A percentile compares a stretch with the other conserved stretches of the same genome.
Evolutionary conservation across 306 rosid genomes (phyloP).

Genomic region (Alnus glutinosa): DNA sequence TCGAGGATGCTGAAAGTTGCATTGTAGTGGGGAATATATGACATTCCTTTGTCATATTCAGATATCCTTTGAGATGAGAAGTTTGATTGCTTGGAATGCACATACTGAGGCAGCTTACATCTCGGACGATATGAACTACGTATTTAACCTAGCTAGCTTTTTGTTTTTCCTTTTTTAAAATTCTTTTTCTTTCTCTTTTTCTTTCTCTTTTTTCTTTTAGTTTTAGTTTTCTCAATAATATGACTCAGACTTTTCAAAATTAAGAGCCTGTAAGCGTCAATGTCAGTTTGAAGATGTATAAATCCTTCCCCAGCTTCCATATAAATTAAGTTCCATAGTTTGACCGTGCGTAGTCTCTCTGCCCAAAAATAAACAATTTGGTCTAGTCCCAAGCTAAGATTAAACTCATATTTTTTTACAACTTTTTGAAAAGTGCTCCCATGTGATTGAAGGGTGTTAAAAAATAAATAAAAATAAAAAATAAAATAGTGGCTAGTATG

Average conservation of each 20-base stretch:
- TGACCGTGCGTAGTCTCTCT: neutral
- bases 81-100: conserved; percentile 12
- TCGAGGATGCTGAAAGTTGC: conserved; percentile 20
- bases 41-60: conserved; percentile 46
- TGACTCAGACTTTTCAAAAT: neutral
- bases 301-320: neutral
- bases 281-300: neutral
- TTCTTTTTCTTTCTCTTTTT: no score
- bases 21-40: conserved; percentile 28
- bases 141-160: neutral
- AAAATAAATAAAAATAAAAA: no score
- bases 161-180: neutral
- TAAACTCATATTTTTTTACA: no score
- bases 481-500: no score
- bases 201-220: neutral
- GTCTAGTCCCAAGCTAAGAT: neutral
- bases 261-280: neutral
- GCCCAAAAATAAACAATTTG: neutral
- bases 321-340: neutral
- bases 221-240: neutral
- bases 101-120: neutral
- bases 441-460: no score
- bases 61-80: conserved; percentile 7
- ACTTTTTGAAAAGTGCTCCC: no score
- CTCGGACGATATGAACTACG: neutral